Base-by-base conservation (phyloP, 1,284 basidiomycete genomes). In the Mycena sp. region DNA sequence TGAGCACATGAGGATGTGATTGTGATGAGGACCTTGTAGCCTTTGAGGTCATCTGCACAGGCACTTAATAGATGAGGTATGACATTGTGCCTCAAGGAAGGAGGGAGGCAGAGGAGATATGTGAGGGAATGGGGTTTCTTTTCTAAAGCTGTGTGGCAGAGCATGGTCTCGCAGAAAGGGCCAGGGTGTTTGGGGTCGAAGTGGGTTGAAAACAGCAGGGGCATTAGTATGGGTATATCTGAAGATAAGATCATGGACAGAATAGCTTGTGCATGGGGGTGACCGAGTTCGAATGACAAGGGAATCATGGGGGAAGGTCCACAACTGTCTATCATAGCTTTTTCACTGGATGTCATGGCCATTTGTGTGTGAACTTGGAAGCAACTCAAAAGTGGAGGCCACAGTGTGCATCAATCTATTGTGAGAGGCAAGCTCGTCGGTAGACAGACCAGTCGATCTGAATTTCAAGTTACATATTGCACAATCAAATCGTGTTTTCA, bases 1-100 rank as follows among this genome's bases (percentile, higher is more conserved):
- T 26, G 35, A 61, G 52, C 9, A 53, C 53, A 28, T 61, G 60
- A 9, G 60, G 60, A 19, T 61, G 40, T 2, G 29, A n/a, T 40
- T 6, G 52, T 29, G 45, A 61, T 21, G 40, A 61, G 60, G 12
- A 11, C 53, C 28, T 56, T 55, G 40, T 56, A 51, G 46, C 52
- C 40, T 23, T 54, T 40, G 19, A 56, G 23, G 40, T 55, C n/a
- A 11, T 35, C 10, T 12, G 40, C 30, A 26, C 53, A 61, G 7
- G 29, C 16, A 14, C 7, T 16, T 1, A 55, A 30, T 10, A 56
- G 40, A 6, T 6, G 28, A 0, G 41, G 51, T 11, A 28, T 35
- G 4, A 56, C 53, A n/a, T 59, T 41, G 2, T 50, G 28, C 10
- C 26, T 29, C 9, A 49, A 59, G 7, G 40, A 9, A 7, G 49